Evolutionary conservation across 2,329 filamentous ascomycete species (phyloP).

Genomic region (Xylariaceae sp.): DNA sequence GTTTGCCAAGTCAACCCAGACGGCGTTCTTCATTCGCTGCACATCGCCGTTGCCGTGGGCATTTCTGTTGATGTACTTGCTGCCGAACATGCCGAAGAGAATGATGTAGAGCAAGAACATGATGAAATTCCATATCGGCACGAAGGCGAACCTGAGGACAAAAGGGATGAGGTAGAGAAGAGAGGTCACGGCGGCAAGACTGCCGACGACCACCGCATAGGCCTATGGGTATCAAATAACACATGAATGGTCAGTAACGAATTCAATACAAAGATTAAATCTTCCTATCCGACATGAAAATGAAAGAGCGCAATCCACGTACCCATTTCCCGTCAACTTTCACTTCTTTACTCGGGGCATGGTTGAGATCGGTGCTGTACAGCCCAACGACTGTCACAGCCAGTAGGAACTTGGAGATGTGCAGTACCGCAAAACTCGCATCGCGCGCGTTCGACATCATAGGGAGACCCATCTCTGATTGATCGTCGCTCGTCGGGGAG

Average conservation of each 20-base stretch:
- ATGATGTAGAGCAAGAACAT: conserved; percentile 75
- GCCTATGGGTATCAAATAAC: conserved; percentile 37
- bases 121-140: conserved; percentile 65
- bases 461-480: conserved; percentile 40
- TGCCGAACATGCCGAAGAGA: conserved; percentile 78
- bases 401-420: conserved; percentile 71
- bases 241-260: conserved; percentile 6
- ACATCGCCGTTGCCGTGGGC: conserved; percentile 59
- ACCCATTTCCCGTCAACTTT: conserved; percentile 67
- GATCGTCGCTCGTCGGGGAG: too few relatives aligned
- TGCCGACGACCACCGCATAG: conserved; percentile 67
- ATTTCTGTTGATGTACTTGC: conserved; percentile 68
- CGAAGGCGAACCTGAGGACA: conserved; percentile 46
- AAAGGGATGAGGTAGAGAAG: conserved; percentile 62
- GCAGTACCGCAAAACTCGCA: conserved; percentile 55
- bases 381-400: conserved; percentile 73
- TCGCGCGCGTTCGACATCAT: conserved; percentile 41
- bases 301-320: conserved; percentile 26
- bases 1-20: conserved; percentile 75
- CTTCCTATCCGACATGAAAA: not conserved
- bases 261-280: not conserved
- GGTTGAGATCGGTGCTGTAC: conserved; percentile 64
- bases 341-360: conserved; percentile 44
- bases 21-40: conserved; percentile 75
- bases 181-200: conserved; percentile 59